phyloP scores from a whole-genome alignment of 2,329 filamentous ascomycete genomes.

The Colletotrichum chrysophilum region DNA sequence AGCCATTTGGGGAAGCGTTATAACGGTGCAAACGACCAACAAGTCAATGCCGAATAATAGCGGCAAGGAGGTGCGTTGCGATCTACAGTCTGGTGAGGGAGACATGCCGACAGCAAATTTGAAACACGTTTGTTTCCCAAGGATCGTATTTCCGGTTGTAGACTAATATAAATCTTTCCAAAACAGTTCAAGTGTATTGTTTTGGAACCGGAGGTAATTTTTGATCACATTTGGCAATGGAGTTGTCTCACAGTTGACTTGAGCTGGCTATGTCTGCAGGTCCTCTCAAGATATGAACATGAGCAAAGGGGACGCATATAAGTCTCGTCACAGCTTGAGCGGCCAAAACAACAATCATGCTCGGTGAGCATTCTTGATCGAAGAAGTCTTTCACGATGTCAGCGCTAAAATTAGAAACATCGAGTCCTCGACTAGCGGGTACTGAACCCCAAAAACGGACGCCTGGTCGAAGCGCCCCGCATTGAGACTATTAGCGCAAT shows the following conservation, averaged over 20 bases:
- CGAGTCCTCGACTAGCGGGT: not conserved
- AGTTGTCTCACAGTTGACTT: not conserved
- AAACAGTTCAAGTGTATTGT: rapidly evolving
- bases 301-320: rapidly evolving
- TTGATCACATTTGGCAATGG: not conserved
- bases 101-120: not conserved
- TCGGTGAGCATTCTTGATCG: not conserved
- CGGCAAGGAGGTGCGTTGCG: rapidly evolving
- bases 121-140: not conserved
- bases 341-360: not conserved
- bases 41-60: not conserved
- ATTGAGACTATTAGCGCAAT: not conserved
- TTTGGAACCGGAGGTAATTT: not conserved
- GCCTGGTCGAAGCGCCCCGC: not conserved
- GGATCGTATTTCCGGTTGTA: rapidly evolving
- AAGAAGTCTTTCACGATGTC: not conserved
- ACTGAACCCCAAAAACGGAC: not conserved
- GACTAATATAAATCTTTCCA: not conserved
- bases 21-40: too few relatives aligned
- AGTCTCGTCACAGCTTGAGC: not conserved
- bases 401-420: not conserved
- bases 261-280: not conserved
- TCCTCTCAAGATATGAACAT: not conserved
- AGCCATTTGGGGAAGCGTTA: too few relatives aligned
- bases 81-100: not conserved